These are phyloP conservation scores for Melaleuca quinquenervia DNA, from an alignment of 345 rosid species.

Conservation along the genomic window DNA sequence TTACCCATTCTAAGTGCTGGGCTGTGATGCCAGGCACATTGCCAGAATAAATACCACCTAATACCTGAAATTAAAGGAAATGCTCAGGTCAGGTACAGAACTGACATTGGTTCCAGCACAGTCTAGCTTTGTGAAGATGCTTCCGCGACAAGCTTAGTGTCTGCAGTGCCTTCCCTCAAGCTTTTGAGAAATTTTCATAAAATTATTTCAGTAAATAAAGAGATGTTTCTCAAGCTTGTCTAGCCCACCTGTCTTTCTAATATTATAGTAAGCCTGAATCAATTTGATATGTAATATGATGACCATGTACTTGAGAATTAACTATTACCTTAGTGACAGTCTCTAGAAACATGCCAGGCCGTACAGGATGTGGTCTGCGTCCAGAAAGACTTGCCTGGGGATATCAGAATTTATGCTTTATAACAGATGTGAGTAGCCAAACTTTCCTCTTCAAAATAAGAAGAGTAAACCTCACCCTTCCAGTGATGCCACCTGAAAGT, in stretches of 20 bases:
- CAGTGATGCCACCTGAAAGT: conserved; percentile 40
- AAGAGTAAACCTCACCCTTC: conserved; percentile 40
- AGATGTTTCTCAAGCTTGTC: background rate
- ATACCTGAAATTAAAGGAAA: conserved; percentile 41
- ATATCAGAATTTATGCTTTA: background rate
- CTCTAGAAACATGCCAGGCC: conserved; percentile 95
- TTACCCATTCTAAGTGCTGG: conserved; percentile 94
- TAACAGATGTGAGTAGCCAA: background rate
- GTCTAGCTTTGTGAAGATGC: background rate
- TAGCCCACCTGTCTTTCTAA: background rate
- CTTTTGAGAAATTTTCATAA: background rate
- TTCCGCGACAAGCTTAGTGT: background rate
- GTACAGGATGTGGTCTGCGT: conserved; percentile 78
- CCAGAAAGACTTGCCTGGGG: conserved; percentile 65
- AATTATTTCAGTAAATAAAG: background rate
- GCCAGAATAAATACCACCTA: conserved; percentile 80
- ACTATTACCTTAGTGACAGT: conserved; percentile 75
- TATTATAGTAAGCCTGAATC: background rate
- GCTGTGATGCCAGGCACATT: conserved; percentile 80
- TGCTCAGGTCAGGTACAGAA: conserved; percentile 3
- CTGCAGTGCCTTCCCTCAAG: background rate
- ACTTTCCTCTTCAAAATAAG: background rate
- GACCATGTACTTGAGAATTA: background rate
- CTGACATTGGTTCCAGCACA: background rate
- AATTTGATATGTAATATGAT: background rate